A percentile compares a stretch with the other conserved stretches of the same genome.
Evolutionary conservation across 768 basidiomycete species (phyloP).

Genomic region (Serendipita sp.): DNA sequence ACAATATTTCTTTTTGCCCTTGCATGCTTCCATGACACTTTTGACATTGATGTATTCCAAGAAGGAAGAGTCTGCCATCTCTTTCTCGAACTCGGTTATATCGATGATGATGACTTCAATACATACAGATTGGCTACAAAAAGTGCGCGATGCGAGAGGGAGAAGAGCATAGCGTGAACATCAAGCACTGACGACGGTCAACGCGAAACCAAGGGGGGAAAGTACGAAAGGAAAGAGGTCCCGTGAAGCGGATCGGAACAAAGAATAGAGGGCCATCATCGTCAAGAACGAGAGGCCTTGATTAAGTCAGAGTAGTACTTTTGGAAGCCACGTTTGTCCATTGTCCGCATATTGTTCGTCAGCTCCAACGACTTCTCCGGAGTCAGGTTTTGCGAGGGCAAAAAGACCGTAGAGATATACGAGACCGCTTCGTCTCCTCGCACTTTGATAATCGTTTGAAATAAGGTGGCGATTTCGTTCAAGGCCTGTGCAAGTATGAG

Average conservation of each 20-base stretch:
- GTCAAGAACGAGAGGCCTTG: background rate
- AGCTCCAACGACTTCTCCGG: constrained; percentile 61
- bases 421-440: constrained; percentile 70
- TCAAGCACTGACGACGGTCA: too few relatives aligned
- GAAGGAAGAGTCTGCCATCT: too few relatives aligned
- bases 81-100: too few relatives aligned
- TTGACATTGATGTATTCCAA: too few relatives aligned
- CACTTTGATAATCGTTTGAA: constrained; percentile 61
- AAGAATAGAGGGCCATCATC: background rate
- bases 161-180: too few relatives aligned
- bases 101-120: too few relatives aligned
- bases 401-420: constrained; percentile 60
- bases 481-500: constrained; percentile 40
- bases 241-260: too few relatives aligned
- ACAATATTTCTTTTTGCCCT: background rate
- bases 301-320: constrained; percentile 82
- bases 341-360: constrained; percentile 51
- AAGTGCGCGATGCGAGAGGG: too few relatives aligned
- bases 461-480: constrained; percentile 71
- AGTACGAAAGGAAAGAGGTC: too few relatives aligned
- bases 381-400: constrained; percentile 85
- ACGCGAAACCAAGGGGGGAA: too few relatives aligned
- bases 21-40: too few relatives aligned
- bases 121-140: too few relatives aligned
- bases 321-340: constrained; percentile 61